phyloP scores from a whole-genome alignment of 148 eudicot species.

The Nepenthes mirabilis region DNA sequence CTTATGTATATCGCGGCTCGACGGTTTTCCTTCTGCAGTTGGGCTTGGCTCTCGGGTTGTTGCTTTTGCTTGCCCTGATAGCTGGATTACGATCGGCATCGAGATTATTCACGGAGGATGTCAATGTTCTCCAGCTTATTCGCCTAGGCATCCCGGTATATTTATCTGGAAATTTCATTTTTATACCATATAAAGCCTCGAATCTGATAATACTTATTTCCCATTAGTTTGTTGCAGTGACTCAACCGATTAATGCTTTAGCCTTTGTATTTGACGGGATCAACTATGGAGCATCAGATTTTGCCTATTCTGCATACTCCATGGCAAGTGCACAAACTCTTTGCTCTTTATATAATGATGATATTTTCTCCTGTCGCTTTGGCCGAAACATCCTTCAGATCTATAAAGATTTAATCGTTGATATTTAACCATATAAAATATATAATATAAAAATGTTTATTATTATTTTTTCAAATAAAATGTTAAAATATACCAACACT shows the following conservation, averaged over 20 bases:
- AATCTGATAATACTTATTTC: not conserved
- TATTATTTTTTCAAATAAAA: too few species aligned
- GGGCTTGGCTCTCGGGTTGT: slow-evolving; percentile 47
- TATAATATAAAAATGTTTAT: too few species aligned
- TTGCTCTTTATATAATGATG: not conserved
- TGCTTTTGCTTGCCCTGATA: slow-evolving; percentile 40
- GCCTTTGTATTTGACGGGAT: slow-evolving; percentile 89
- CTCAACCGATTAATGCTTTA: slow-evolving; percentile 70
- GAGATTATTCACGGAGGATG: slow-evolving; percentile 47
- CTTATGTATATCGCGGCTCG: slow-evolving; percentile 4
- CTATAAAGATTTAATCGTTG: too few species aligned
- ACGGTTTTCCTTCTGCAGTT: slow-evolving; percentile 42
- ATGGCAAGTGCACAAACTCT: slow-evolving; percentile 34
- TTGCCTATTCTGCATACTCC: slow-evolving; percentile 63
- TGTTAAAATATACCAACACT: too few species aligned
- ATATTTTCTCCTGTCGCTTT: too few species aligned
- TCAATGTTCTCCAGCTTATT: slow-evolving; percentile 41
- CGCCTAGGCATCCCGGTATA: slow-evolving; percentile 61
- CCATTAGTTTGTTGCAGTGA: slow-evolving; percentile 61
- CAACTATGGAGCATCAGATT: slow-evolving; percentile 88
- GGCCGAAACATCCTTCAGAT: too few species aligned
- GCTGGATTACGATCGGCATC: slow-evolving; percentile 51
- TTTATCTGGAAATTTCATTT: not conserved
- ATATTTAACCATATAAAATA: too few species aligned
- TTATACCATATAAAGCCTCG: not conserved